Percentiles rank a stretch among this genome's conserved stretches.
Evolutionary conservation across 805 yeast genomes (phyloP).

Genomic region (Kuraishia capsulata): DNA sequence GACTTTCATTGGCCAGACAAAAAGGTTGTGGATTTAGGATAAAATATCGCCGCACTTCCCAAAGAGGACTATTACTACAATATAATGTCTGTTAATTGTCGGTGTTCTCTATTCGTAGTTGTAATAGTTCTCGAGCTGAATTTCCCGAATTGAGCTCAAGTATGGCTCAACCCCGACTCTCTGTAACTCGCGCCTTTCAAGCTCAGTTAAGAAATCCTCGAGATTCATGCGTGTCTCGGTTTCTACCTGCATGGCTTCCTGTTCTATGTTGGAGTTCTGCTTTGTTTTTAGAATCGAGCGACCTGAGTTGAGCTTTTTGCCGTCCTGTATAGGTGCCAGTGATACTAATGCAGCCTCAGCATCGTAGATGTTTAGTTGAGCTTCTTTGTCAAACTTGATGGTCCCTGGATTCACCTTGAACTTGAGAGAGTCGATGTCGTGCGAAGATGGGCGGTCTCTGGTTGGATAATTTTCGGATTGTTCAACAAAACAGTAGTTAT

Average conservation of each 20-base stretch:
- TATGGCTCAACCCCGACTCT: constrained; percentile 23
- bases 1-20: background rate
- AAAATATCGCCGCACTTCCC: background rate
- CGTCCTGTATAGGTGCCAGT: background rate
- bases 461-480: too few relatives aligned
- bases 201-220: constrained; percentile 23
- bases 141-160: constrained; percentile 24
- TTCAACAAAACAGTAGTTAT: too few relatives aligned
- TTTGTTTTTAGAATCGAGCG: constrained; percentile 28
- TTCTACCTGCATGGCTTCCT: constrained; percentile 25
- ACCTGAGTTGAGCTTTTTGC: too few relatives aligned
- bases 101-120: constrained; percentile 2
- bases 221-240: constrained; percentile 27
- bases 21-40: background rate
- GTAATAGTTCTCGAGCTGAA: constrained; percentile 28
- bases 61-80: too few relatives aligned
- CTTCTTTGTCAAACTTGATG: background rate
- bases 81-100: too few relatives aligned
- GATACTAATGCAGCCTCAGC: background rate
- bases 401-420: constrained; percentile 1
- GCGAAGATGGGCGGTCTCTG: background rate
- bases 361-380: constrained; percentile 3
- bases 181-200: constrained; percentile 26
- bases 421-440: background rate
- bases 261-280: constrained; percentile 21